Evolutionary conservation across 192 early-diverging fungal genomes (phyloP), one percentile per base, ranked within the genome.

Genomic region (Dissophora globulifera): DNA sequence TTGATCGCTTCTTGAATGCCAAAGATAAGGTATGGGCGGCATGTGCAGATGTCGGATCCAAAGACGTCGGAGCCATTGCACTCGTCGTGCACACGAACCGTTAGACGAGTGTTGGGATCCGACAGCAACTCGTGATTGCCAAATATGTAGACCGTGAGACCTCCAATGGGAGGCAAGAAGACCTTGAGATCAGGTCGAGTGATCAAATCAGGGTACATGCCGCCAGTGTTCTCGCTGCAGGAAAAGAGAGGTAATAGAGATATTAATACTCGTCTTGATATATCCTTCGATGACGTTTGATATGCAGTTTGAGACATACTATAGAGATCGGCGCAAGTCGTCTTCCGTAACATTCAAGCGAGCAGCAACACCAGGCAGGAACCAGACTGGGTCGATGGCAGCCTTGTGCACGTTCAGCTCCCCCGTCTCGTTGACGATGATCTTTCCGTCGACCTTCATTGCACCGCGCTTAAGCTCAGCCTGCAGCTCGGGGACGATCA

Each of bases 141-240:
- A 84, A 97, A 95, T 42, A 97, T 97, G 76, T 97, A 97, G 7
- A 95, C 92, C 31, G 92, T 93, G 35, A 95, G 79, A 15, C 94
- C 94, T 38, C 96, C 96, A 56, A 97, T 97, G 22, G 96, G 96
- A 3, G 96, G 96, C 50, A 97, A 67, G 67, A 94, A 97, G 25
- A 97, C 90, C 79, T 97, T 95, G 30, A 97, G 86, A 65, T 97
- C 96, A 0, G 93, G 93, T 27, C 96, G 86, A 25, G 93, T 94
- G 67, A 97, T 92, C 48, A 97, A 88, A 64, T 97, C 96, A 0
- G 96, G 96, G 66, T 96, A 97, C 94, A 95, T 94, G 53, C 96
- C 96, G 40, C 94, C 95, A 11, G 93, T 94, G 66, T 96, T 93
- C 64, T 96, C 93, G 60, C 86, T 88, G 62, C 19, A 38, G 22